These are phyloP conservation scores for Pinguiococcus pyrenoidosus DNA, from an alignment of 108 stramenopile species.

Conservation along the genomic window DNA sequence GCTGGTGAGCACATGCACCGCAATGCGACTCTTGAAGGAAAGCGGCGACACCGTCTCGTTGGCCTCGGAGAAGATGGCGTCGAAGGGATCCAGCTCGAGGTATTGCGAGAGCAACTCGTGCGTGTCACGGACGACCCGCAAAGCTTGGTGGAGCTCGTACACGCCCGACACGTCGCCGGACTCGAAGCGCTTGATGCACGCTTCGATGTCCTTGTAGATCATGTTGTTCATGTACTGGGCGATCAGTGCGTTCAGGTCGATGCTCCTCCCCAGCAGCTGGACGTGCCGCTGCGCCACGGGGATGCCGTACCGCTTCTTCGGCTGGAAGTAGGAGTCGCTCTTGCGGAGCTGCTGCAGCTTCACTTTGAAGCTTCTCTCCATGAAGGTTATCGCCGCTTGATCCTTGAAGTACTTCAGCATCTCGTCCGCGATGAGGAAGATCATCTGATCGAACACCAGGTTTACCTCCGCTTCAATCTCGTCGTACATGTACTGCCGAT, in stretches of 20 bases:
- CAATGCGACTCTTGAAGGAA: slow-evolving; percentile 20
- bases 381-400: slow-evolving; percentile 1
- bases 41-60: slow-evolving; percentile 27
- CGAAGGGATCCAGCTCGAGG: slow-evolving; percentile 18
- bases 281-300: slow-evolving; percentile 27
- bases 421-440: slow-evolving; percentile 28
- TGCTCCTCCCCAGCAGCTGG: slow-evolving; percentile 29
- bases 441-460: slow-evolving; percentile 34
- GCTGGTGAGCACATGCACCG: slow-evolving; percentile 17
- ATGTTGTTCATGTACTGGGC: slow-evolving; percentile 22
- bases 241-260: slow-evolving; percentile 23
- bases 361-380: slow-evolving; percentile 17
- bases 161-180: slow-evolving; percentile 16
- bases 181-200: slow-evolving; percentile 22
- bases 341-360: slow-evolving; percentile 12
- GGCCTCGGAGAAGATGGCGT: slow-evolving; percentile 12
- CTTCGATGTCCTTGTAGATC: slow-evolving; percentile 29
- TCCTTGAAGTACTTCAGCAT: slow-evolving; percentile 36
- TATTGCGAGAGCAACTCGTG: slow-evolving; percentile 12
- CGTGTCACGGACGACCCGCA: slow-evolving; percentile 13
- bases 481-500: slow-evolving; percentile 37
- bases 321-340: slow-evolving; percentile 2
- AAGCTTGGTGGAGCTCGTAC: slow-evolving; percentile 13
- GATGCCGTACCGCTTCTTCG: slow-evolving; percentile 17
- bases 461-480: slow-evolving; percentile 47